phyloP scores from a whole-genome alignment of 805 yeast genomes.

The Wickerhamiella nectarea region DNA sequence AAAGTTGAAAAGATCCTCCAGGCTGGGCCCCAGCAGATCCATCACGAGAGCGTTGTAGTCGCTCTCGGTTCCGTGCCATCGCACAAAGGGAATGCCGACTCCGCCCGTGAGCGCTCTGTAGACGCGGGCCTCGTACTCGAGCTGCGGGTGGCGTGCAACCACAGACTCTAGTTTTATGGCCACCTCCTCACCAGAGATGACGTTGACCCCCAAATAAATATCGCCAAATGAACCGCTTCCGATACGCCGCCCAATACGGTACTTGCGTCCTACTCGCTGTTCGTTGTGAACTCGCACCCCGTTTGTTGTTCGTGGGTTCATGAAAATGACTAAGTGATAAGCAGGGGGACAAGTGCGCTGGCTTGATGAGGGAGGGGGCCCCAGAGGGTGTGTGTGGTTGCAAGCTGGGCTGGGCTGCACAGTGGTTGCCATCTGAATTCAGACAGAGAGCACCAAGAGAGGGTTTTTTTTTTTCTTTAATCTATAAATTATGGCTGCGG shows the following conservation, averaged over 20 bases:
- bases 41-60: conserved; percentile 96
- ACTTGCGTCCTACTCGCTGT: conserved; percentile 85
- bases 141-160: conserved; percentile 88
- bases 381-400: too few relatives aligned
- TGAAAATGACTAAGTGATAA: conserved; percentile 7
- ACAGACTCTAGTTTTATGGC: conserved; percentile 89
- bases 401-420: too few relatives aligned
- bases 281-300: conserved; percentile 28
- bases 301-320: conserved; percentile 9
- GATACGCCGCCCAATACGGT: conserved; percentile 84
- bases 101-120: conserved; percentile 92
- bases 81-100: conserved; percentile 89
- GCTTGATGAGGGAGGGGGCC: background rate
- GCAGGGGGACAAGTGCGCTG: background rate
- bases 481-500: too few relatives aligned
- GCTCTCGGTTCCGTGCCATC: conserved; percentile 95
- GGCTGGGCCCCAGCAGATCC: conserved; percentile 85
- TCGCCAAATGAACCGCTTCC: conserved; percentile 98
- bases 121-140: conserved; percentile 93
- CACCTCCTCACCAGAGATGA: conserved; percentile 93
- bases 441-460: too few relatives aligned
- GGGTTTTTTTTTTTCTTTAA: too few relatives aligned
- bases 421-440: too few relatives aligned
- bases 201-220: conserved; percentile 77
- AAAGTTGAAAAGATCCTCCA: conserved; percentile 90